Evolutionary conservation across 2,329 filamentous ascomycete species (phyloP), one percentile per base, ranked within the genome.

Genomic region (Aspergillus calidoustus): DNA sequence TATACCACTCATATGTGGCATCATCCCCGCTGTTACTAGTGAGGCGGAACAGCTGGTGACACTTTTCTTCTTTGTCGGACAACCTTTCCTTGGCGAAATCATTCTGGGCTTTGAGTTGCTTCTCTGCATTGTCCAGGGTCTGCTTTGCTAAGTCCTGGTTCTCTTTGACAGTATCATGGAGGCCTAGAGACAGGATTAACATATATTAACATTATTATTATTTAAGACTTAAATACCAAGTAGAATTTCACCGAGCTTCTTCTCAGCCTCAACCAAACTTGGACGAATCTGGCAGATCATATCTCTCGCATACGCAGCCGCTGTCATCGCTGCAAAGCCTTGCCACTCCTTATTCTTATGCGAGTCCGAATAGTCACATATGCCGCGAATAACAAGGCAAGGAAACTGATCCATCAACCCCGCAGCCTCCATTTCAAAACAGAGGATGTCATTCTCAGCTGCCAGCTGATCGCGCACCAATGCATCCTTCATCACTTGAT

Each of bases 11-110:
- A n/a, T 65, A 65, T 28, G 57, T 59, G 3, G 50, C 31, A 46
- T 54, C 53, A 2, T 28, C 30, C 2, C 41, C 31, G 43, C 48
- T 49, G 28, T 41, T 22, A 25, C 31, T 52, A 49, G 49, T 51
- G 19, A 60, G 63, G 23, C 60, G 57, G 25, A 65, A 65, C 23
- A 65, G 28, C 13, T 61, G 54, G 48, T 56, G 63, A 44, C 60
- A 63, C 56, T 65, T 34, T 19, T 17, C 50, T 61, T 34, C 55
- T 57, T 44, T 31, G 19, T 49, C 19, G 13, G 55, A 44, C 15
- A 56, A 17, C 2, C 9, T 61, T 9, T 52, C 50, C 38, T 53
- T 54, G 22, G 54, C 7, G 25, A 17, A 30, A 11, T 51, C 25
- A 23, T 64, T 34, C 25, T 56, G 25, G 1, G 57, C 30, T n/a